phyloP scores from a whole-genome alignment of 2,329 filamentous ascomycete species.

The Fusarium decemcellulare region DNA sequence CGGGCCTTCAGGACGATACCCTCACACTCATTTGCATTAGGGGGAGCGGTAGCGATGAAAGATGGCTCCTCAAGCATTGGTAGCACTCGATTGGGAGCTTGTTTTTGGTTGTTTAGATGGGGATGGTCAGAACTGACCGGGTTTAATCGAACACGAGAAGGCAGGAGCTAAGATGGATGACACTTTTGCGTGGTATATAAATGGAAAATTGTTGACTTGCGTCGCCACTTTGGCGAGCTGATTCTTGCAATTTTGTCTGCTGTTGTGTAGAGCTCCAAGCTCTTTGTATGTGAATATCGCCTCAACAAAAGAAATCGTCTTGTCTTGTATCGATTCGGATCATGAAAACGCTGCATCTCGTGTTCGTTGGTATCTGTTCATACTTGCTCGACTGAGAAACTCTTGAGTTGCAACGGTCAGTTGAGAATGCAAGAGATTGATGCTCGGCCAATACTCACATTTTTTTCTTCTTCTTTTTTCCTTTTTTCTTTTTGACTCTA shows the following conservation, averaged over 20 bases:
- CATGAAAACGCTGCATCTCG: not conserved
- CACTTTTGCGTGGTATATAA: conserved; percentile 7
- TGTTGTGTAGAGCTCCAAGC: not conserved
- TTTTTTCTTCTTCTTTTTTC: not conserved
- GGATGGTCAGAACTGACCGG: not conserved
- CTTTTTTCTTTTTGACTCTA: not conserved
- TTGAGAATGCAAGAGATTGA: not conserved
- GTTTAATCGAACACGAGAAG: conserved; percentile 18
- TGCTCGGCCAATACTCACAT: conserved; percentile 2
- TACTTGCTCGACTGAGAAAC: not conserved
- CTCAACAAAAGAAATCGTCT: too few relatives aligned
- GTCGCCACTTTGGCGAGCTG: conserved; percentile 26
- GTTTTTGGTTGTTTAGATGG: not conserved
- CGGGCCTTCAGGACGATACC: conserved; percentile 40
- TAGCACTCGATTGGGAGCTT: not conserved
- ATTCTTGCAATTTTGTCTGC: conserved; percentile 13
- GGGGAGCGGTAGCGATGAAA: not conserved
- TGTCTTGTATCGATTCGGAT: not conserved
- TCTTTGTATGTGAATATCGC: too few relatives aligned
- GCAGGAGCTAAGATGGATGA: not conserved
- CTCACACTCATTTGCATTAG: conserved; percentile 42
- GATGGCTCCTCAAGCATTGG: not conserved
- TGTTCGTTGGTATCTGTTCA: not conserved
- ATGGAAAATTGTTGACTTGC: conserved; percentile 26
- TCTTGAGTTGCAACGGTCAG: not conserved